Conservation (phyloP, 805 yeast genomes). For the Priceomyces haplophilus region DNA sequence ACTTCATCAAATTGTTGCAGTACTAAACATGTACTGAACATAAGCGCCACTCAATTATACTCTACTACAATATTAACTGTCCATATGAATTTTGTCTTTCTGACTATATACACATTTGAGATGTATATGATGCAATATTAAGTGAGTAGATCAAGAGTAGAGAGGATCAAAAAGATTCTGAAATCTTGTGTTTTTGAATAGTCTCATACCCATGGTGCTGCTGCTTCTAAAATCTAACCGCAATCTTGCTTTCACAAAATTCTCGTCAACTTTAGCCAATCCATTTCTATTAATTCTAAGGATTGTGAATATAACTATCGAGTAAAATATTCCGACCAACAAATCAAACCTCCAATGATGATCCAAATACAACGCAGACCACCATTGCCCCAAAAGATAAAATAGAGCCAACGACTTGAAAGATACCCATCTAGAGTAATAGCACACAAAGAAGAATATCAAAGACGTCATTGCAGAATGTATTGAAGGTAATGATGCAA, state of each 20-base stretch:
- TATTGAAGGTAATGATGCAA: constrained; percentile 62
- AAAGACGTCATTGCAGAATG: constrained; percentile 65
- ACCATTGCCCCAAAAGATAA: constrained; percentile 62
- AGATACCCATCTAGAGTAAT: constrained; percentile 34
- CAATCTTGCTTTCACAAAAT: constrained; percentile 37
- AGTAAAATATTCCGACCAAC: constrained; percentile 53
- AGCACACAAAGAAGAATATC: constrained; percentile 43
- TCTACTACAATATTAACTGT: too few relatives aligned
- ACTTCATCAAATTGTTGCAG: too few relatives aligned
- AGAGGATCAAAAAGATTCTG: constrained; percentile 54
- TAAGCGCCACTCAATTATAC: too few relatives aligned
- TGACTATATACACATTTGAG: neutral
- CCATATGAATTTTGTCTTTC: neutral
- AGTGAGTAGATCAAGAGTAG: neutral
- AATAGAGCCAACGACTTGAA: constrained; percentile 34
- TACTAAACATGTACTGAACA: too few relatives aligned
- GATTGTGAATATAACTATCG: constrained; percentile 41
- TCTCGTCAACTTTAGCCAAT: constrained; percentile 31
- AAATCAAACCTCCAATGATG: constrained; percentile 71
- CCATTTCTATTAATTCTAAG: constrained; percentile 30
- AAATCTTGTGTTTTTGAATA: constrained; percentile 46
- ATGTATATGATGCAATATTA: neutral
- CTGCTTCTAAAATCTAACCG: constrained; percentile 40
- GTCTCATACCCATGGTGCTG: constrained; percentile 62
- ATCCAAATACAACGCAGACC: constrained; percentile 72